These are phyloP conservation scores for Chenopodium berlandieri DNA, from an alignment of 148 eudicot species.

Conservation along the genomic window DNA sequence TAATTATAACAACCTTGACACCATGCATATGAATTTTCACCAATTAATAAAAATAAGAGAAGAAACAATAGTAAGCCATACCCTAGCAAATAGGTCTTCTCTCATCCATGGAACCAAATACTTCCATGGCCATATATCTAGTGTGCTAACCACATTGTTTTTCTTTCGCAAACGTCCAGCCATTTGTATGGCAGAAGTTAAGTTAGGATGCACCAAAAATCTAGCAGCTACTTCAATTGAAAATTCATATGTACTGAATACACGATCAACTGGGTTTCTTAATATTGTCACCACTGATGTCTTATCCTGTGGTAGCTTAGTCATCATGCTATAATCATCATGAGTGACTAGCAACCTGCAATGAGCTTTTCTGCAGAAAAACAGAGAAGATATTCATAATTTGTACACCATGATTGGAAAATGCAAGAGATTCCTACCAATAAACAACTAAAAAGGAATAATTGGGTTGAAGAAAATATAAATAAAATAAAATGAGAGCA, in stretches of 20 bases:
- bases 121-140: constrained; percentile 99
- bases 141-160: constrained; percentile 56
- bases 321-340: constrained; percentile 94
- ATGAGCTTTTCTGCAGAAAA: constrained; percentile 63
- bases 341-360: constrained; percentile 86
- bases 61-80: constrained; percentile 33
- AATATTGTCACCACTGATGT: constrained; percentile 92
- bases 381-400: not conserved
- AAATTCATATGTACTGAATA: constrained; percentile 91
- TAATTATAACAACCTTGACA: not conserved
- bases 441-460: not conserved
- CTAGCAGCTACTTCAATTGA: constrained; percentile 94
- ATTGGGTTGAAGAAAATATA: not conserved
- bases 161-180: constrained; percentile 53
- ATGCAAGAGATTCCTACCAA: not conserved
- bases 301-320: constrained; percentile 72
- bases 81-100: constrained; percentile 91
- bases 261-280: constrained; percentile 87
- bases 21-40: not conserved
- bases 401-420: not conserved
- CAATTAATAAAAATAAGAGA: not conserved
- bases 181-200: constrained; percentile 64
- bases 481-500: not conserved
- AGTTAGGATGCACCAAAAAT: constrained; percentile 84
- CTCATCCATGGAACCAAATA: constrained; percentile 99